Conservation (phyloP, 352 stramenopile species). For the Phytophthora constricta region DNA sequence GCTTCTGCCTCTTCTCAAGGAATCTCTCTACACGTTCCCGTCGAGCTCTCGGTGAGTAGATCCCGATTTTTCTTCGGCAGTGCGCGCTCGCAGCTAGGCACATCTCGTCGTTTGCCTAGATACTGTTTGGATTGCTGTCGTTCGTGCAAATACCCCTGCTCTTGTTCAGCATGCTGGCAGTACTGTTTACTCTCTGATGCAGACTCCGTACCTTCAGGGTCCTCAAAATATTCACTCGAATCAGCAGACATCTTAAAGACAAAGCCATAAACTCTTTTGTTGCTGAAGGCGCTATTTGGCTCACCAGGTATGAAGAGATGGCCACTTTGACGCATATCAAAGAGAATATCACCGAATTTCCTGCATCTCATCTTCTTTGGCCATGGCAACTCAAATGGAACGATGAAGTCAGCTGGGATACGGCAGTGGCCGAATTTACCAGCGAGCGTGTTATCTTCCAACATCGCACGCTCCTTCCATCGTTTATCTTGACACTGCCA, state of each 20-base stretch:
- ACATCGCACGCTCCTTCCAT: constrained; percentile 27
- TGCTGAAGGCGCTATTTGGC: constrained; percentile 5
- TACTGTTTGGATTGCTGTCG: neutral
- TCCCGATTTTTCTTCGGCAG: constrained; percentile 77
- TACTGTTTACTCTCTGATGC: too few relatives aligned
- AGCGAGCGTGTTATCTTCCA: constrained; percentile 13
- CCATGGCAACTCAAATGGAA: constrained; percentile 28
- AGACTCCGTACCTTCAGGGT: neutral
- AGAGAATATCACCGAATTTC: constrained; percentile 20
- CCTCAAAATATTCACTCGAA: neutral
- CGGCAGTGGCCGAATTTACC: constrained; percentile 27
- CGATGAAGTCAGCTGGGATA: constrained; percentile 21
- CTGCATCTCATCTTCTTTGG: constrained; percentile 34
- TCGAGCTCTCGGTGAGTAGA: constrained; percentile 92
- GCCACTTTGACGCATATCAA: constrained; percentile 22
- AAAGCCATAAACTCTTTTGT: constrained; percentile 27
- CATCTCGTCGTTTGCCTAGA: constrained; percentile 16
- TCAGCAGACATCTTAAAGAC: constrained; percentile 30
- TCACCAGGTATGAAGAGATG: constrained; percentile 20
- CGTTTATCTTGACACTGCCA: constrained; percentile 15
- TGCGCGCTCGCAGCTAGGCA: neutral
- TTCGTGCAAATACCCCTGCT: too few relatives aligned
- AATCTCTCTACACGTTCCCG: constrained; percentile 93
- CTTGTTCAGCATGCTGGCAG: too few relatives aligned
- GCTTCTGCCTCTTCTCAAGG: constrained; percentile 92